These are phyloP conservation scores for Stromatinia cepivora DNA, from an alignment of 2,329 filamentous ascomycete genomes.

Conservation along the genomic window DNA sequence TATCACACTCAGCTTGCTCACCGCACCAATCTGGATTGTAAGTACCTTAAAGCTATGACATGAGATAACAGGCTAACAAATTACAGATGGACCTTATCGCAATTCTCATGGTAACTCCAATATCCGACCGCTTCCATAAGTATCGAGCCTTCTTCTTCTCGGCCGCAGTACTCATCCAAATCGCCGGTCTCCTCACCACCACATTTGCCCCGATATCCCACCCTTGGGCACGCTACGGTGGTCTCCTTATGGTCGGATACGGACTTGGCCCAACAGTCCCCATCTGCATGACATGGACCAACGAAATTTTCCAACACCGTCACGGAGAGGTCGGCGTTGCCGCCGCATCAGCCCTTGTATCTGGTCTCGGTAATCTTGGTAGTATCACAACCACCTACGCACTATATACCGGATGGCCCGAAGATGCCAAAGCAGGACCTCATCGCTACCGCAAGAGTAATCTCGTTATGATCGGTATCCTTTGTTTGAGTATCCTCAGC, in stretches of 20 bases:
- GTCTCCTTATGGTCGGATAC: conserved; percentile 86
- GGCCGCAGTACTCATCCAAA: conserved; percentile 73
- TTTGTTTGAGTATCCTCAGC: conserved; percentile 74
- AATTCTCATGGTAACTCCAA: conserved; percentile 79
- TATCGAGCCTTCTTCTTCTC: conserved; percentile 81
- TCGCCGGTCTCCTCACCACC: conserved; percentile 74
- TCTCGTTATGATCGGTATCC: conserved; percentile 82
- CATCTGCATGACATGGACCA: conserved; percentile 92
- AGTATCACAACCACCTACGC: conserved; percentile 88
- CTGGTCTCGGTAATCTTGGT: conserved; percentile 82
- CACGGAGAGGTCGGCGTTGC: conserved; percentile 91
- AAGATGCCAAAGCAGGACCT: conserved; percentile 66
- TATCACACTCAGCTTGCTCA: conserved; percentile 76
- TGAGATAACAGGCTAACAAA: conserved; percentile 13
- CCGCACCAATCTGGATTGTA: conserved; percentile 90
- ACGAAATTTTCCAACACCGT: conserved; percentile 83
- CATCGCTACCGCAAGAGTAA: conserved; percentile 81
- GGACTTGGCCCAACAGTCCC: conserved; percentile 88
- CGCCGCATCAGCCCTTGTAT: conserved; percentile 80
- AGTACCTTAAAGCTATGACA: conserved; percentile 41
- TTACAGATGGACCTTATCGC: conserved; percentile 79
- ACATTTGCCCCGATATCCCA: conserved; percentile 68
- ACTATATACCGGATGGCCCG: conserved; percentile 82
- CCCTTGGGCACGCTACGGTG: conserved; percentile 83
- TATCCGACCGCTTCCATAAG: conserved; percentile 83